Conservation (phyloP, 208 protist genomes). For the Trypanosoma lewisi region DNA sequence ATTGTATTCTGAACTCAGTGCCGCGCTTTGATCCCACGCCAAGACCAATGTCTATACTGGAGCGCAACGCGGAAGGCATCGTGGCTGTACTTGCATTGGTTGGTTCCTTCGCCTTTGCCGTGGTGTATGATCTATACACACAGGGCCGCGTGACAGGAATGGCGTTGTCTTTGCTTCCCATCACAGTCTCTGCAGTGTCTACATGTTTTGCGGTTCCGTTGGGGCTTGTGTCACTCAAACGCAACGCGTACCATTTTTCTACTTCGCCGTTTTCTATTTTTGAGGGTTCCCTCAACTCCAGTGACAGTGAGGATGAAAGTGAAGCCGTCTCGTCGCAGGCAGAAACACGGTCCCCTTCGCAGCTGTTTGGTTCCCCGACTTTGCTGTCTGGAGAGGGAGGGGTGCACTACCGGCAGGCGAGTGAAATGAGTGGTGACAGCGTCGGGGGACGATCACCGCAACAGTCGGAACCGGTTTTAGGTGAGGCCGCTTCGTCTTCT, state of each 20-base stretch:
- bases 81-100: slow-evolving; percentile 52
- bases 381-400: background rate
- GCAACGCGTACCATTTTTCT: slow-evolving; percentile 47
- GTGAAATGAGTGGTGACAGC: slow-evolving; percentile 1
- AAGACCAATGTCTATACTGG: slow-evolving; percentile 32
- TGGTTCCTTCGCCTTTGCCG: slow-evolving; percentile 55
- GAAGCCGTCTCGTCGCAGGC: background rate
- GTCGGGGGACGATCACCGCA: background rate
- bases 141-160: slow-evolving; percentile 18
- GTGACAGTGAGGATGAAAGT: slow-evolving; percentile 28
- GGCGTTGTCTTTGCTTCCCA: slow-evolving; percentile 39
- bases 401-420: background rate
- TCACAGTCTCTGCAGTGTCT: slow-evolving; percentile 53
- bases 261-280: slow-evolving; percentile 33
- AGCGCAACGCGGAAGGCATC: slow-evolving; percentile 68
- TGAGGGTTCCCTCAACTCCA: slow-evolving; percentile 24
- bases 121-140: slow-evolving; percentile 38
- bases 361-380: background rate
- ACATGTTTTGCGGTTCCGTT: slow-evolving; percentile 56
- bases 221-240: slow-evolving; percentile 66
- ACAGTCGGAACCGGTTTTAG: background rate
- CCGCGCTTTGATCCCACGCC: slow-evolving; percentile 40
- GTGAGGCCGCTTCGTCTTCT: background rate
- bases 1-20: slow-evolving; percentile 42
- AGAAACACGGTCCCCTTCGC: background rate